Base-by-base conservation (phyloP, 129 eudicot species). In the Erigeron canadensis region DNA sequence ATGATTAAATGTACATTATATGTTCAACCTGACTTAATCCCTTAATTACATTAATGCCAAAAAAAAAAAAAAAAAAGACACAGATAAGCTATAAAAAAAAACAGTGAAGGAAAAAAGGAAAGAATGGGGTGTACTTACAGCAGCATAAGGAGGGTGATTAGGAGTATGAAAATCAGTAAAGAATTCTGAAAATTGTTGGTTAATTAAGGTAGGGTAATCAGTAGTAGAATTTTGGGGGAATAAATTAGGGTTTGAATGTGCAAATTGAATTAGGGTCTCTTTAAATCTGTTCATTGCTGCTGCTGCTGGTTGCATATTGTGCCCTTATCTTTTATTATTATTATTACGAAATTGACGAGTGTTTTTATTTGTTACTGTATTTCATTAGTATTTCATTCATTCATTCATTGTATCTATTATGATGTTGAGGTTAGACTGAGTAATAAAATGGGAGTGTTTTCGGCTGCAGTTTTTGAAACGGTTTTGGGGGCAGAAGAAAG, bases 61-160 rank as follows among this genome's bases (percentile, higher is more conserved):
- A n/a, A n/a, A n/a, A n/a, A n/a, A n/a, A n/a, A n/a, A n/a, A n/a
- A n/a, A n/a, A n/a, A n/a, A n/a, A n/a, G n/a, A n/a, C n/a, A n/a
- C n/a, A n/a, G n/a, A n/a, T n/a, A n/a, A n/a, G n/a, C n/a, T n/a
- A n/a, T n/a, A n/a, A n/a, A n/a, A 28, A 28, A 28, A 28, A 28
- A 28, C 34, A 2, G 34, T 28, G 3, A 28, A 28, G 34, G 1
- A 28, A 28, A 10, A 40, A 38, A 76, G 13, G 18, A 48, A n/a
- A 19, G 16, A 34, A 0, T 15, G 43, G 15, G 0, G 5, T 58
- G 22, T 44, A 69, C 76, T 70, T 77, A 77, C 77, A 77, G 81
- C 77, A 18, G 77, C 77, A 63, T 77, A 77, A 70, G 81, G 72
- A 8, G 77, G 81, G 63, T 77, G 81, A 71, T 63, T 64, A 53